Evolutionary conservation across 345 rosid genomes (phyloP).

Genomic region (Populus davidiana): DNA sequence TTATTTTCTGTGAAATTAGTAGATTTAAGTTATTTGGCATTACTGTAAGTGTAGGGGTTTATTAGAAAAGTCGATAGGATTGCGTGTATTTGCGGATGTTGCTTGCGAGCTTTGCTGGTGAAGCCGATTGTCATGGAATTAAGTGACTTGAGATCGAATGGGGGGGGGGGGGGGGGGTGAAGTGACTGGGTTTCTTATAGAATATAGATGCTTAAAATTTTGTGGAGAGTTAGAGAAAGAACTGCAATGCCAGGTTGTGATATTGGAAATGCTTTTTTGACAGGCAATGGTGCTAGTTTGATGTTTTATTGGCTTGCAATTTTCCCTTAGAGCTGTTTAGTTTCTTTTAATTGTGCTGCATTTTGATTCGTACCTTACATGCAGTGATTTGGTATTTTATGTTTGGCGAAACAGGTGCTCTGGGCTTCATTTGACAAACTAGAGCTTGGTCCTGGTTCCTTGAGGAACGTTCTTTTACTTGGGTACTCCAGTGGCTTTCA

Average conservation of each 20-base stretch:
- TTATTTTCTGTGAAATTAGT: background rate
- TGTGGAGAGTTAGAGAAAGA: background rate
- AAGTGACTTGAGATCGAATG: background rate
- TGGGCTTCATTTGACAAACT: slow-evolving; percentile 86
- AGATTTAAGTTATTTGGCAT: background rate
- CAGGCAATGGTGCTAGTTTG: background rate
- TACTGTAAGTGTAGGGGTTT: background rate
- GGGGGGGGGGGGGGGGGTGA: background rate
- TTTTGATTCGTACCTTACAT: background rate
- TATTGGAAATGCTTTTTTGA: background rate
- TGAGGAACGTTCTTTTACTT: slow-evolving; percentile 69
- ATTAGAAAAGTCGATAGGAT: background rate
- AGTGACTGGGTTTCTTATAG: background rate
- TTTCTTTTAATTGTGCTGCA: background rate
- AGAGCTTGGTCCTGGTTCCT: slow-evolving; percentile 54
- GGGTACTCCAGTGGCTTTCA: slow-evolving; percentile 94
- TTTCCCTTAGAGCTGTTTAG: background rate
- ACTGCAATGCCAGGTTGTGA: background rate
- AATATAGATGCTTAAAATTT: background rate
- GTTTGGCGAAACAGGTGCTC: slow-evolving; percentile 57
- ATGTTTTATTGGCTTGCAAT: background rate
- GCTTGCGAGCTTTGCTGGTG: background rate
- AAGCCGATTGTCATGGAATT: background rate
- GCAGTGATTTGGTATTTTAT: background rate
- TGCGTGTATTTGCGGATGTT: background rate